Conservation (phyloP, 805 yeast species). For the Wickerhamomyces silvicola region DNA sequence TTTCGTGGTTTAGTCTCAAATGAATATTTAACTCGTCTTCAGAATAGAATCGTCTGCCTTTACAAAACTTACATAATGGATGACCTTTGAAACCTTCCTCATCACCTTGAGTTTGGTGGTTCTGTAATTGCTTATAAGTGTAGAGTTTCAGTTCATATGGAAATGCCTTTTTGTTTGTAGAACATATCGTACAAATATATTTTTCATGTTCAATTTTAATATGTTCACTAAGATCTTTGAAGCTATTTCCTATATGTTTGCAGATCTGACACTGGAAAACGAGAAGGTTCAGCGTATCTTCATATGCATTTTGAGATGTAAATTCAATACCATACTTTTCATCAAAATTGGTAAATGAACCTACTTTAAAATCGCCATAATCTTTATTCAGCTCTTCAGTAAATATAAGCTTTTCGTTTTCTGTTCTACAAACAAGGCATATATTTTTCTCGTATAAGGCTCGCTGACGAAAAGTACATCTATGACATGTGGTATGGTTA, state of each 20-base stretch:
- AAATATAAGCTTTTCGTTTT: constrained; percentile 50
- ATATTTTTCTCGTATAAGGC: constrained; percentile 66
- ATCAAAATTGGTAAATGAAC: constrained; percentile 29
- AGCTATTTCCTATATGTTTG: constrained; percentile 34
- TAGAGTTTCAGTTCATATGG: constrained; percentile 61
- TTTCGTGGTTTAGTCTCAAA: constrained; percentile 77
- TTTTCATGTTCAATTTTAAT: constrained; percentile 56
- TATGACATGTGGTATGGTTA: constrained; percentile 77
- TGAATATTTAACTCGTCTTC: constrained; percentile 82
- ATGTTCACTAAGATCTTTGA: constrained; percentile 61
- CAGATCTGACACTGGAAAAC: constrained; percentile 45
- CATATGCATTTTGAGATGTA: constrained; percentile 43
- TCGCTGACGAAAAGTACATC: constrained; percentile 76
- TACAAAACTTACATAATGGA: constrained; percentile 81
- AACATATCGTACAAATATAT: constrained; percentile 70
- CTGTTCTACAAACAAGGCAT: constrained; percentile 84
- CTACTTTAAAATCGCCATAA: constrained; percentile 31
- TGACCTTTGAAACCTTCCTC: constrained; percentile 78
- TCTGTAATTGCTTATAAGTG: constrained; percentile 52
- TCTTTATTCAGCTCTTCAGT: constrained; percentile 38
- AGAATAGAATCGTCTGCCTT: constrained; percentile 70
- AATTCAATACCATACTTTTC: constrained; percentile 52
- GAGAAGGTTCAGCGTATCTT: constrained; percentile 45
- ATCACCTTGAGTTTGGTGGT: constrained; percentile 73
- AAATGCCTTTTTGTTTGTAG: constrained; percentile 70